These are phyloP conservation scores for Astrocystis sublimbata DNA, from an alignment of 495 filamentous ascomycete genomes.

Conservation along the genomic window DNA sequence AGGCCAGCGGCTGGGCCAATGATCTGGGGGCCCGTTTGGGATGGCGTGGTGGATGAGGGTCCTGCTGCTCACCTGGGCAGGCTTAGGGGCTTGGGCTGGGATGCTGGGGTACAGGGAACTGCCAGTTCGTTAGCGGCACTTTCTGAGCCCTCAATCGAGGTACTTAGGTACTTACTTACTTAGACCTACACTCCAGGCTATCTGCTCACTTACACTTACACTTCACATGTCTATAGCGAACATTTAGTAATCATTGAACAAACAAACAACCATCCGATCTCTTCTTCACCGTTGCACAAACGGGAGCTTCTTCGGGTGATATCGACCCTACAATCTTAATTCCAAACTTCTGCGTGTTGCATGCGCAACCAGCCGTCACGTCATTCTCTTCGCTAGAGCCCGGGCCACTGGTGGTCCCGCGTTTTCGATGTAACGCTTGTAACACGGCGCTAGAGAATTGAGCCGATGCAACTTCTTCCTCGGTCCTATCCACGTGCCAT, in stretches of 20 bases:
- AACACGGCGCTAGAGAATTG: conserved; percentile 12
- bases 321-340: neutral
- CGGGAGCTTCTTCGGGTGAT: neutral
- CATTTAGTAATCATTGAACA: too few relatives aligned
- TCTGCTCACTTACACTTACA: too few relatives aligned
- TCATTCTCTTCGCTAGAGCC: conserved; percentile 10
- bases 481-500: neutral
- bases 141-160: too few relatives aligned
- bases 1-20: conserved; percentile 7
- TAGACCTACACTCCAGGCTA: too few relatives aligned
- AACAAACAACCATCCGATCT: too few relatives aligned
- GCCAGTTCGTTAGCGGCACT: too few relatives aligned
- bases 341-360: neutral
- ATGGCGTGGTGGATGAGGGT: too few relatives aligned
- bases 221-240: too few relatives aligned
- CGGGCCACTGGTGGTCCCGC: neutral
- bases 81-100: neutral
- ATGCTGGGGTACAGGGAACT: too few relatives aligned
- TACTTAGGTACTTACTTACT: too few relatives aligned
- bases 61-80: too few relatives aligned
- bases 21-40: neutral
- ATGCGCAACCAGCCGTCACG: conserved; percentile 4
- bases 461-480: neutral
- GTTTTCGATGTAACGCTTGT: conserved; percentile 1
- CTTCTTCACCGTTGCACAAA: too few relatives aligned